These are phyloP conservation scores for Trypethelium eluteriae DNA, from an alignment of 495 filamentous ascomycete species.

Conservation along the genomic window DNA sequence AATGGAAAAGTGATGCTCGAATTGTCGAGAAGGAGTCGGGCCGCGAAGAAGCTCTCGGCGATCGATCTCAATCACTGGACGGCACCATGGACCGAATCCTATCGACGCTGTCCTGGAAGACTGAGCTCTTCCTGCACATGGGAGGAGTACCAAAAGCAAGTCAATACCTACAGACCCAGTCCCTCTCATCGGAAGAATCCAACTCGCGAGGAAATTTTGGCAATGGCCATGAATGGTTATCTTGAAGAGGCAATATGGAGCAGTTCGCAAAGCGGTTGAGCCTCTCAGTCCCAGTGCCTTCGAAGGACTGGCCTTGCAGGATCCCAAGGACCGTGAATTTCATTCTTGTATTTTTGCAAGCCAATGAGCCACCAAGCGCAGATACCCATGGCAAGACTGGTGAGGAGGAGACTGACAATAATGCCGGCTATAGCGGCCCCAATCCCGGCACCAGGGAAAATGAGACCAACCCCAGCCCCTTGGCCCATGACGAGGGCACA, in stretches of 20 bases:
- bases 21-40: neutral
- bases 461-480: constrained; percentile 64
- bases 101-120: neutral
- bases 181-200: neutral
- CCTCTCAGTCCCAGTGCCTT: constrained; percentile 48
- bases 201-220: neutral
- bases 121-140: neutral
- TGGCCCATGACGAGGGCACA: constrained; percentile 68
- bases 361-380: constrained; percentile 98
- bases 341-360: constrained; percentile 97
- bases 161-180: neutral
- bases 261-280: neutral
- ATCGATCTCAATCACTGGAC: neutral
- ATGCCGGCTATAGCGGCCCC: constrained; percentile 62
- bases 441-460: constrained; percentile 60
- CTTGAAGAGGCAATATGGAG: neutral
- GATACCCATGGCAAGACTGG: constrained; percentile 74
- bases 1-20: constrained; percentile 3
- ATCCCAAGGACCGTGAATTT: constrained; percentile 97
- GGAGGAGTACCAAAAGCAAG: constrained; percentile 1
- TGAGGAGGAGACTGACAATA: constrained; percentile 62
- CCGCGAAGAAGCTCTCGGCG: neutral
- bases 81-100: neutral
- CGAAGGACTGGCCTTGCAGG: constrained; percentile 77
- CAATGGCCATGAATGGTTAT: neutral